Percentiles rank a stretch among this genome's conserved stretches.
These are phyloP conservation scores for Spizellomyces punctatus DNA, from an alignment of 192 early-diverging fungal genomes.

Conservation along the genomic window DNA sequence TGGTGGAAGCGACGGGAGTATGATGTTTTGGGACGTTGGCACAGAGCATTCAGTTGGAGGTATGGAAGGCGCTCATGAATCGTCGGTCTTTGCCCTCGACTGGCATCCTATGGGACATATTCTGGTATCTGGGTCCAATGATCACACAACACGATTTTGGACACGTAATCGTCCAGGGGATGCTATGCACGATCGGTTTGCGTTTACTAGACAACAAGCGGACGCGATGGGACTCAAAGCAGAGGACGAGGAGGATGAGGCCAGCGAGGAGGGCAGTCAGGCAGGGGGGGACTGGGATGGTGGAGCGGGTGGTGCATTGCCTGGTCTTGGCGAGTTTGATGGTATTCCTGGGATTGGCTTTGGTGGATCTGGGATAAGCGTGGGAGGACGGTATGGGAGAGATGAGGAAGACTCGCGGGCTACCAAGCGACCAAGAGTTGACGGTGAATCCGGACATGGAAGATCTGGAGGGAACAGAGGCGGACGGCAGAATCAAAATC, in stretches of 20 bases:
- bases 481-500: not conserved
- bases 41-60: conserved; percentile 45
- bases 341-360: not conserved
- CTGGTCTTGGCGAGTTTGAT: conserved; percentile 19
- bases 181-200: conserved; percentile 50
- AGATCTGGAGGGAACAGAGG: not conserved
- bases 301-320: conserved; percentile 11
- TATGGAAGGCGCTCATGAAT: conserved; percentile 83
- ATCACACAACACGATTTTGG: conserved; percentile 96
- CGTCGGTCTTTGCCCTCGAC: conserved; percentile 91
- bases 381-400: not conserved
- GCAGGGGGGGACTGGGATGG: not conserved
- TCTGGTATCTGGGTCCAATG: conserved; percentile 91
- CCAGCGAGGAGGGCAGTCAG: not conserved
- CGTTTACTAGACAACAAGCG: conserved; percentile 5
- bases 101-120: conserved; percentile 98
- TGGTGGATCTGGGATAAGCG: not conserved
- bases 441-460: not conserved
- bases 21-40: conserved; percentile 87
- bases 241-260: conserved; percentile 15
- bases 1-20: conserved; percentile 87
- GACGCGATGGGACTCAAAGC: not conserved
- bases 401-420: not conserved
- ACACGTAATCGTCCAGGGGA: conserved; percentile 88
- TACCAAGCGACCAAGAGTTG: not conserved